phyloP scores from a whole-genome alignment of 371 early-diverging fungal species.

The Encephalitozoon cuniculi region DNA sequence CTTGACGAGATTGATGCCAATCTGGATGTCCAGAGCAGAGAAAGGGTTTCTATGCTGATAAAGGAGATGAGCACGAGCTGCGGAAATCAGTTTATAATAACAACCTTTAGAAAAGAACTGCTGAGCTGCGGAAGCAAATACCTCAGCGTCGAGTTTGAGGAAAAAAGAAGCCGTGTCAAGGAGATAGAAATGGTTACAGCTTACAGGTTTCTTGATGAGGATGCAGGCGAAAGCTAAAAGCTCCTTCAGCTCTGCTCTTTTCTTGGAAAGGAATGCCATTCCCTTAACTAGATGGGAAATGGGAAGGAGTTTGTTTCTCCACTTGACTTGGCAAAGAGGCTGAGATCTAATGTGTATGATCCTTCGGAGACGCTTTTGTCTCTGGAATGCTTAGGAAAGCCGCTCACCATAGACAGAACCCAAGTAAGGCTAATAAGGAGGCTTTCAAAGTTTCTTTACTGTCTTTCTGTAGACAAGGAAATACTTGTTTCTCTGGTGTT shows the following conservation, averaged over 20 bases:
- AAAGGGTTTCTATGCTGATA: slow-evolving; percentile 35
- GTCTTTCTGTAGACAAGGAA: background rate
- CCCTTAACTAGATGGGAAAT: background rate
- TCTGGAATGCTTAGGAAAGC: background rate
- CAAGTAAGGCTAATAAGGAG: background rate
- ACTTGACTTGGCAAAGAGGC: background rate
- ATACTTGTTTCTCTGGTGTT: background rate
- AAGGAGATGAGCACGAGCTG: slow-evolving; percentile 14
- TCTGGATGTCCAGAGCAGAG: slow-evolving; percentile 66
- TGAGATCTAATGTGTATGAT: background rate
- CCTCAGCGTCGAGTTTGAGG: slow-evolving; percentile 38
- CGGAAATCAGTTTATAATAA: slow-evolving; percentile 52
- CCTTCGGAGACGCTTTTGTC: background rate
- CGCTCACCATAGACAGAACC: background rate
- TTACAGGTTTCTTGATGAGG: background rate
- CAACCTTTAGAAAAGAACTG: slow-evolving; percentile 54
- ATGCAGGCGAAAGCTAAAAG: background rate
- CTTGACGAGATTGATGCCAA: slow-evolving; percentile 99
- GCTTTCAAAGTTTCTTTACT: background rate
- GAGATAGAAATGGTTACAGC: slow-evolving; percentile 20
- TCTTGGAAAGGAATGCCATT: background rate
- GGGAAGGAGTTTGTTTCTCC: background rate
- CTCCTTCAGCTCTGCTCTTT: background rate
- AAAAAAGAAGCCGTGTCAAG: slow-evolving; percentile 36
- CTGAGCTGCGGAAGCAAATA: slow-evolving; percentile 49